These are phyloP conservation scores for Salix koriyanagi DNA, from an alignment of 345 rosid species.

Conservation along the genomic window DNA sequence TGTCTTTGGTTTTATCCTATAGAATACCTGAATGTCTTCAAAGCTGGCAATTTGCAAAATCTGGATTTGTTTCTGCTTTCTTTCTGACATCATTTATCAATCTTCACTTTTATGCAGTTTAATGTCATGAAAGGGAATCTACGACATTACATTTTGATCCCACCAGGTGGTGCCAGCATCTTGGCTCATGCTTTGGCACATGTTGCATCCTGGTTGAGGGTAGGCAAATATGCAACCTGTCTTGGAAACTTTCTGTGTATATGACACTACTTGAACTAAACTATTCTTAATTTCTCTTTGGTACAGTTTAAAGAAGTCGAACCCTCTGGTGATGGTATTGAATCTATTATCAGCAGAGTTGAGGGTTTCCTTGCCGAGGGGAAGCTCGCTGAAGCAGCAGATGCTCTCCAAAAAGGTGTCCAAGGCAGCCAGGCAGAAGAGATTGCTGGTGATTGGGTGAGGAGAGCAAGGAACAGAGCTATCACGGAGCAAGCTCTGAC, in stretches of 20 bases:
- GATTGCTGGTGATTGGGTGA: constrained; percentile 66
- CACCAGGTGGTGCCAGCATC: constrained; percentile 86
- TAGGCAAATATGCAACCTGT: constrained; percentile 20
- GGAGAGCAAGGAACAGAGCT: constrained; percentile 68
- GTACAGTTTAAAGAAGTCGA: constrained; percentile 64
- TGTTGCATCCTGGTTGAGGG: constrained; percentile 87
- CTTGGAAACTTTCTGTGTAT: background rate
- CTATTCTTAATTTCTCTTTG: background rate
- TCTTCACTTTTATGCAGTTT: constrained; percentile 46
- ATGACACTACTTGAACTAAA: background rate
- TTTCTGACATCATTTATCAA: background rate
- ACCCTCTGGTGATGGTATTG: constrained; percentile 64
- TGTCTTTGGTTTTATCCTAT: background rate
- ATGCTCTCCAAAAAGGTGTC: constrained; percentile 80
- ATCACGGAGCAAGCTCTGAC: constrained; percentile 83
- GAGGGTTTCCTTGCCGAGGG: constrained; percentile 75
- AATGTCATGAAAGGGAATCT: constrained; percentile 70
- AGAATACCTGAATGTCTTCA: background rate
- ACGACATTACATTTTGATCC: constrained; percentile 83
- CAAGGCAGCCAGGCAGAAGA: constrained; percentile 82
- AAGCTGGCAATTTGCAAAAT: background rate
- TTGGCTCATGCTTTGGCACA: constrained; percentile 73
- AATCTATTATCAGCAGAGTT: constrained; percentile 61
- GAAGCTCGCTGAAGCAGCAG: constrained; percentile 84
- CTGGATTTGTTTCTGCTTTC: background rate